Conservation (phyloP, 306 rosid species). For the Citrullus colocynthis region DNA sequence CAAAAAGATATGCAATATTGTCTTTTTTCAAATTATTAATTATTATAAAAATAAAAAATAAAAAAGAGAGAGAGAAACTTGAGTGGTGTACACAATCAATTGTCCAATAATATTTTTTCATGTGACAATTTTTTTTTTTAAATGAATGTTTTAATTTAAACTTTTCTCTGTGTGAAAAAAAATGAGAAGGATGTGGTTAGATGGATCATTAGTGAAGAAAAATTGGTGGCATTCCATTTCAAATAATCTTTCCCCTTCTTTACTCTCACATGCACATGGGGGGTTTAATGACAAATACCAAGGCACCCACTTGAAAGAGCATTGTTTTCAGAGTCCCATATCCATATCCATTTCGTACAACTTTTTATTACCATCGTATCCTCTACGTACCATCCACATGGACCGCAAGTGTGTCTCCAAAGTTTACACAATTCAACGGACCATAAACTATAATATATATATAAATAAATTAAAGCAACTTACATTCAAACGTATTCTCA, state of each 20-base stretch:
- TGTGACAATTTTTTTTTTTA: no score
- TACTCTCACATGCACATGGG: background rate
- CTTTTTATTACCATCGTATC: background rate
- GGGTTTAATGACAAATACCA: background rate
- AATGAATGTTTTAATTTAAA: no score
- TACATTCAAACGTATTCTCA: background rate
- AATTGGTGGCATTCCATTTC: background rate
- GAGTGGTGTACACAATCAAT: no score
- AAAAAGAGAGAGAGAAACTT: no score
- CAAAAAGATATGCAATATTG: background rate
- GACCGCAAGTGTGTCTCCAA: background rate
- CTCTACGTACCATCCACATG: conserved; percentile 1
- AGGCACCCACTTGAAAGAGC: background rate
- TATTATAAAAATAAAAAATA: no score
- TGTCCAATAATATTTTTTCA: no score
- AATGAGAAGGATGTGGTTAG: no score
- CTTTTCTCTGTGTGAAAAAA: no score
- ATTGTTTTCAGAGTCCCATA: conserved; percentile 3
- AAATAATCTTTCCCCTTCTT: background rate
- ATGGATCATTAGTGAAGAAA: no score
- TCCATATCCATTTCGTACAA: background rate
- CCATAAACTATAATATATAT: background rate
- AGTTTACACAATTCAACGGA: background rate
- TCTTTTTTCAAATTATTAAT: background rate
- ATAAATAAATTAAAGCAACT: background rate